Conservation (phyloP, 2,329 filamentous ascomycete genomes). For the Colletotrichum kahawae region DNA sequence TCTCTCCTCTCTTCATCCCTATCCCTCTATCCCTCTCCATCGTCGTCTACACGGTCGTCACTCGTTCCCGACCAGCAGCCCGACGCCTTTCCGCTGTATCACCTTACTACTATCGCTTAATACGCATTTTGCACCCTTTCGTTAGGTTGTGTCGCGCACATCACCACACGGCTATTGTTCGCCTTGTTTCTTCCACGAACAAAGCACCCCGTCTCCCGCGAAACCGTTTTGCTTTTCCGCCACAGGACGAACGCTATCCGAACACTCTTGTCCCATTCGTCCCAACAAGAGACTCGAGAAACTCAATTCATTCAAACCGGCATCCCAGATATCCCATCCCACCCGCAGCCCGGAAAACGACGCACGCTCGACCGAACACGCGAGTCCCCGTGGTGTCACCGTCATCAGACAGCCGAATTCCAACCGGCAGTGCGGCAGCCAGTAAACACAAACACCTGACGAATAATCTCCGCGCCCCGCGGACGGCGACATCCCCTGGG, state of each 20-base stretch:
- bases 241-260: not conserved
- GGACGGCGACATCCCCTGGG: not conserved
- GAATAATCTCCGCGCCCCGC: not conserved
- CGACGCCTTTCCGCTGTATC: not conserved
- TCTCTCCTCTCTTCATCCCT: not conserved
- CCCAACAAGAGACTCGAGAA: conserved; percentile 6
- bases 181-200: not conserved
- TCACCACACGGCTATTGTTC: not conserved
- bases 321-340: not conserved
- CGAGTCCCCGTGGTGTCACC: not conserved
- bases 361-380: not conserved
- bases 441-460: conserved; percentile 2
- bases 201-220: not conserved
- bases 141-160: not conserved
- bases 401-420: conserved; percentile 5
- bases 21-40: not conserved
- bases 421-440: not conserved
- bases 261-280: not conserved
- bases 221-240: not conserved
- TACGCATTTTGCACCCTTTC: not conserved
- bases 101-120: conserved; percentile 10
- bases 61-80: conserved; percentile 6
- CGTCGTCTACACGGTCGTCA: not conserved
- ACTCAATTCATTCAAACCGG: not conserved
- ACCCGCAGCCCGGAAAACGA: not conserved